Percentiles rank a stretch among this genome's conserved stretches.
These are phyloP conservation scores for Colletotrichum karsti DNA, from an alignment of 2,329 filamentous ascomycete species.

Conservation along the genomic window DNA sequence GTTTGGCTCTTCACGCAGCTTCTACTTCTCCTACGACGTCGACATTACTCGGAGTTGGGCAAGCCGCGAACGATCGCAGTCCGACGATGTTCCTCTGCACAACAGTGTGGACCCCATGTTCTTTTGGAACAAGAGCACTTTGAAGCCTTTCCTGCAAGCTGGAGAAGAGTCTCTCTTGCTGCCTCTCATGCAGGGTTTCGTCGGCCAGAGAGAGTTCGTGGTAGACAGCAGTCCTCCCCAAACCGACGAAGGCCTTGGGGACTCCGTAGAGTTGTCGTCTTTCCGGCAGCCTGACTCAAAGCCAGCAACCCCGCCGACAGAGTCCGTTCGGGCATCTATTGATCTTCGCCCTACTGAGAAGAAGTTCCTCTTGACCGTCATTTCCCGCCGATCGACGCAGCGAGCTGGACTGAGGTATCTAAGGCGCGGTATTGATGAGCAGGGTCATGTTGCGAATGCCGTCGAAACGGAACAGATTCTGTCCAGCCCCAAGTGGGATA, in stretches of 20 bases:
- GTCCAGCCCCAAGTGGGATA: slow-evolving; percentile 73
- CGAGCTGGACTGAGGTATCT: slow-evolving; percentile 90
- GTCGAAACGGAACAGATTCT: slow-evolving; percentile 97
- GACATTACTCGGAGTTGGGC: slow-evolving; percentile 80
- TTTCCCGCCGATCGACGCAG: slow-evolving; percentile 88
- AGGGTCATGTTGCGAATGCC: slow-evolving; percentile 86
- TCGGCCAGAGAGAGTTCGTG: slow-evolving; percentile 85
- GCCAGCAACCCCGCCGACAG: slow-evolving; percentile 34
- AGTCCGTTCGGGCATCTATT: slow-evolving; percentile 38
- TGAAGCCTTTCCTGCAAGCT: slow-evolving; percentile 77
- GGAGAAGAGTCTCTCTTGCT: slow-evolving; percentile 77
- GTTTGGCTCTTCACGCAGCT: slow-evolving; percentile 83
- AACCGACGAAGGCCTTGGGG: slow-evolving; percentile 53
- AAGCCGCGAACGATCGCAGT: slow-evolving; percentile 48
- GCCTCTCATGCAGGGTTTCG: slow-evolving; percentile 92
- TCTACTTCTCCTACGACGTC: slow-evolving; percentile 95
- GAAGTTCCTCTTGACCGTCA: slow-evolving; percentile 82
- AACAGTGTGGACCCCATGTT: slow-evolving; percentile 79
- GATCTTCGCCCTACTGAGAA: slow-evolving; percentile 59
- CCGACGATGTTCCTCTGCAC: slow-evolving; percentile 69
- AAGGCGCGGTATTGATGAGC: slow-evolving; percentile 88
- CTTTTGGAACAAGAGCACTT: slow-evolving; percentile 90
- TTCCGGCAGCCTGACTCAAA: slow-evolving; percentile 41
- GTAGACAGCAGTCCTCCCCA: slow-evolving; percentile 71
- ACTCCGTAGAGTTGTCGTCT: slow-evolving; percentile 55